Evolutionary conservation across 1,139 yeast genomes (phyloP).

Genomic region (Candida sp.): DNA sequence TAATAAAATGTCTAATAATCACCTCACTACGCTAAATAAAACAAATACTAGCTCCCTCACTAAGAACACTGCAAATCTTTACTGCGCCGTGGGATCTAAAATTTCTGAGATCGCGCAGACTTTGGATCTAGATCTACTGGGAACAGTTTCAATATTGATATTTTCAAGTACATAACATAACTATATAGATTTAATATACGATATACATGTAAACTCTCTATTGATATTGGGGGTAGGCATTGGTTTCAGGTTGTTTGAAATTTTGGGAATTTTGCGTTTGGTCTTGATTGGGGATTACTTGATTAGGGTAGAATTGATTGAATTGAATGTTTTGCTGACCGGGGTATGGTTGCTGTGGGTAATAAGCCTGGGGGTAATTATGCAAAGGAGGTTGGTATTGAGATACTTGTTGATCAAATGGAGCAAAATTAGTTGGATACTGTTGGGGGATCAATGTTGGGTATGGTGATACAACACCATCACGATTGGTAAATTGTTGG

Average conservation of each 20-base stretch:
- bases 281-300: background rate
- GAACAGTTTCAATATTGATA: too few relatives aligned
- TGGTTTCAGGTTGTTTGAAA: background rate
- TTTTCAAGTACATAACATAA: too few relatives aligned
- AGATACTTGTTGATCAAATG: background rate
- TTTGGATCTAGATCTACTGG: too few relatives aligned
- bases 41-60: background rate
- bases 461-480: slow-evolving; percentile 2
- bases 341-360: background rate
- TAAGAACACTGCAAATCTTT: background rate
- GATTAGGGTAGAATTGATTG: background rate
- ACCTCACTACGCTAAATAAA: background rate
- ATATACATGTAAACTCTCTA: background rate
- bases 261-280: background rate
- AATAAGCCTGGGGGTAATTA: background rate
- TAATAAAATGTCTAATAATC: background rate
- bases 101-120: too few relatives aligned
- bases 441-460: slow-evolving; percentile 1
- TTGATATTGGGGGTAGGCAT: background rate
- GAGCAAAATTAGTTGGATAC: background rate
- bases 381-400: slow-evolving; percentile 1
- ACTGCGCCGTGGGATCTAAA: too few relatives aligned
- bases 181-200: background rate
- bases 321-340: background rate
- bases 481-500: background rate